phyloP scores from a whole-genome alignment of 306 rosid species.

The Cicer arietinum region DNA sequence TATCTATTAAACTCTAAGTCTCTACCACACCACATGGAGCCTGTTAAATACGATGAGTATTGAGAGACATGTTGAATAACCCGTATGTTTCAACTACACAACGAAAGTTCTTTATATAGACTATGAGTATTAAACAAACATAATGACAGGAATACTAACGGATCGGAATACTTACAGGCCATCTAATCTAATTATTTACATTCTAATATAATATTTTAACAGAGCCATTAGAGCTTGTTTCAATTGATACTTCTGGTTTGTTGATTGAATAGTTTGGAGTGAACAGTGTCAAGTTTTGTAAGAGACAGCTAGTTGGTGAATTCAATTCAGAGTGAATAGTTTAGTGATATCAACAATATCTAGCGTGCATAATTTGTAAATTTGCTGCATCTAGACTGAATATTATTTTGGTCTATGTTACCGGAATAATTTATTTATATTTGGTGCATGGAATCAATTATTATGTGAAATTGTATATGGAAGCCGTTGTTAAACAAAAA shows the following conservation, averaged over 20 bases:
- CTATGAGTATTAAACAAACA: too few relatives aligned
- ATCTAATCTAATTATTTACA: too few relatives aligned
- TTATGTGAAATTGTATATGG: constrained; percentile 29
- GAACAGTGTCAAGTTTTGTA: background rate
- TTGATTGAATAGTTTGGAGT: constrained; percentile 8
- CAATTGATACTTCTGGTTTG: constrained; percentile 10
- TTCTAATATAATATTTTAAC: too few relatives aligned
- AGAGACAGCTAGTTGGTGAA: constrained; percentile 11
- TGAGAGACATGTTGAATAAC: too few relatives aligned
- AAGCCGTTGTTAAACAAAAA: background rate
- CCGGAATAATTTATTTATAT: background rate
- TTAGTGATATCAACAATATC: background rate
- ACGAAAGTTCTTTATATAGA: too few relatives aligned
- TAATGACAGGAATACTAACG: too few relatives aligned
- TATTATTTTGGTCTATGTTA: background rate
- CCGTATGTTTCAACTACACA: too few relatives aligned
- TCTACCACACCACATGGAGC: constrained; percentile 7
- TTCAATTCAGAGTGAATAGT: background rate
- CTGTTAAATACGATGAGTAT: background rate
- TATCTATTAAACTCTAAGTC: background rate
- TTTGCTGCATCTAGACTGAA: constrained; percentile 27
- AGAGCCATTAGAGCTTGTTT: background rate
- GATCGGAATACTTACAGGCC: too few relatives aligned
- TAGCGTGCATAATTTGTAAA: constrained; percentile 1
- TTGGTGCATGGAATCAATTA: background rate